These are phyloP conservation scores for Benincasa hispida DNA, from an alignment of 306 rosid species.

Conservation along the genomic window DNA sequence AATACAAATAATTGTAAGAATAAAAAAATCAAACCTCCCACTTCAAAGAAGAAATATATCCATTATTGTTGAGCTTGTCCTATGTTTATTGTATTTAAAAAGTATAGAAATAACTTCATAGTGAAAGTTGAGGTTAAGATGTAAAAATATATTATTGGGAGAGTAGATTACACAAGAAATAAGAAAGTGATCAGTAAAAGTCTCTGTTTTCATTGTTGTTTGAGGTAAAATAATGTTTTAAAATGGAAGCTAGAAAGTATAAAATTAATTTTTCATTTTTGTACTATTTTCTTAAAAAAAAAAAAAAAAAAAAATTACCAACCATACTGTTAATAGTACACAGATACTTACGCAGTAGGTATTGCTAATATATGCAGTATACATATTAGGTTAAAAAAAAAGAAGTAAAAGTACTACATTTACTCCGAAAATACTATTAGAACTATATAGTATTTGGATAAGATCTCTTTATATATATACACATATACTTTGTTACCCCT, in stretches of 20 bases:
- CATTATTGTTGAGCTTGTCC: too few relatives aligned
- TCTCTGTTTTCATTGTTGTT: background rate
- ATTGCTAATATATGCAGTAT: background rate
- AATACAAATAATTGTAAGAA: too few relatives aligned
- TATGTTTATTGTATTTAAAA: too few relatives aligned
- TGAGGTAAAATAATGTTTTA: background rate
- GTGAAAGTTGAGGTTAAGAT: too few relatives aligned
- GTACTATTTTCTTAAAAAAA: background rate
- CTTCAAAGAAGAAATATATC: too few relatives aligned
- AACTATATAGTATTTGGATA: background rate
- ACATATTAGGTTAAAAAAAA: background rate
- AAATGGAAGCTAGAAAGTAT: background rate
- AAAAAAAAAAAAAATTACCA: background rate
- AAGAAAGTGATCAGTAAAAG: background rate
- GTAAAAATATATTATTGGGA: too few relatives aligned
- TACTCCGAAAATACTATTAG: background rate
- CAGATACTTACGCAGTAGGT: background rate
- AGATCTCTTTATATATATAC: too few relatives aligned
- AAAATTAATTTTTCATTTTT: background rate
- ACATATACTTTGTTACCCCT: too few relatives aligned
- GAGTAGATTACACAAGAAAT: too few relatives aligned
- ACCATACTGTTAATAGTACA: conserved; percentile 5
- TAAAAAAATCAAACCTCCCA: too few relatives aligned
- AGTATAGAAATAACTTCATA: too few relatives aligned
- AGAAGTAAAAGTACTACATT: background rate